phyloP scores from a whole-genome alignment of 1,284 basidiomycete genomes.

The Calocybe gambosa region DNA sequence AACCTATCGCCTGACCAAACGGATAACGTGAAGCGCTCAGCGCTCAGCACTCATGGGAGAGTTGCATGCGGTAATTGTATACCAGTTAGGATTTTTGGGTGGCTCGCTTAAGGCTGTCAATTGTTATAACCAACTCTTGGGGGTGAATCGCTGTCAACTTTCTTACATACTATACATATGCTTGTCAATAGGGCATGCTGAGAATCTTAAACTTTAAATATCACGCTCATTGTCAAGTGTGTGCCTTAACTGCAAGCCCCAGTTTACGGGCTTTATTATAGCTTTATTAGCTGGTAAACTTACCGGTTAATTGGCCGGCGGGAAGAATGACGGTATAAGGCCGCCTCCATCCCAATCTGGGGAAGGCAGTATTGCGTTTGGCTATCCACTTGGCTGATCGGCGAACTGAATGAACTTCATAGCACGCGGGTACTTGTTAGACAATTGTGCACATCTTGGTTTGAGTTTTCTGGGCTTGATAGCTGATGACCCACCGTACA shows the following conservation, averaged over 20 bases:
- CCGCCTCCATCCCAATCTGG: no score
- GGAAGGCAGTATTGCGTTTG: no score
- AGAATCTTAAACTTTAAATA: neutral
- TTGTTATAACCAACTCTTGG: neutral
- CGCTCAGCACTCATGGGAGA: neutral
- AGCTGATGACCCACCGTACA: neutral
- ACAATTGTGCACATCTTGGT: neutral
- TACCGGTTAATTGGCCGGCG: no score
- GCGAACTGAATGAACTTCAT: neutral
- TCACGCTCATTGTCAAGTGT: neutral
- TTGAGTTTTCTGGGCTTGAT: neutral
- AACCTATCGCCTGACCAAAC: neutral
- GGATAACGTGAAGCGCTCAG: neutral
- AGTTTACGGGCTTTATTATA: no score
- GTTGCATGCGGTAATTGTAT: neutral
- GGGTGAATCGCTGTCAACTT: neutral
- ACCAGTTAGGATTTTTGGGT: neutral
- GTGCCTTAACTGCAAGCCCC: neutral
- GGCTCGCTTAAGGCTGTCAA: neutral
- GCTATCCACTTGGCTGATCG: neutral
- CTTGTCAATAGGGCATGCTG: neutral
- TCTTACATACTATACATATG: neutral
- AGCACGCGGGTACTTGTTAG: neutral
- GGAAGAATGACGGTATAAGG: no score
- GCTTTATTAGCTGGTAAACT: no score